phyloP scores from a whole-genome alignment of 345 rosid species.

The Bruguiera gymnorhiza region DNA sequence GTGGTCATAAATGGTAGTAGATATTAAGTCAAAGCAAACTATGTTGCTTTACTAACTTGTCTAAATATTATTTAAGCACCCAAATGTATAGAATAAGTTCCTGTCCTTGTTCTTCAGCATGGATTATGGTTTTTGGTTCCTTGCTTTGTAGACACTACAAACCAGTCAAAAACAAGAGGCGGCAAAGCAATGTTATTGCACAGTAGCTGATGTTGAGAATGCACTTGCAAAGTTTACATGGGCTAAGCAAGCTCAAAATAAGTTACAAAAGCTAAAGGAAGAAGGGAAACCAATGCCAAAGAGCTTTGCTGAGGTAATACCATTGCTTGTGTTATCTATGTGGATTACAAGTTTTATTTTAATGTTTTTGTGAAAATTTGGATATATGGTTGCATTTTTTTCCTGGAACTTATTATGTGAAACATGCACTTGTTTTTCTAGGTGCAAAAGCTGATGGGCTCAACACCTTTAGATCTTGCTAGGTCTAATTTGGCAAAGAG shows the following conservation, averaged over 20 bases:
- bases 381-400: neutral
- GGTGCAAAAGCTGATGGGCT: slow-evolving; percentile 90
- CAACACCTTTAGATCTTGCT: slow-evolving; percentile 79
- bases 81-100: neutral
- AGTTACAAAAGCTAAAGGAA: slow-evolving; percentile 57
- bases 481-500: slow-evolving; percentile 85
- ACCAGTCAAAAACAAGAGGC: slow-evolving; percentile 75
- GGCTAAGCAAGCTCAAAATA: slow-evolving; percentile 81
- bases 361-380: neutral
- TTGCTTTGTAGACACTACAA: slow-evolving; percentile 76
- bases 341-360: neutral
- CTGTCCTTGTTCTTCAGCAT: neutral
- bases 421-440: slow-evolving; percentile 23
- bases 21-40: neutral
- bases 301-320: slow-evolving; percentile 75
- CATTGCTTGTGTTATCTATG: slow-evolving; percentile 4
- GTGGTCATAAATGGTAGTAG: neutral
- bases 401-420: neutral
- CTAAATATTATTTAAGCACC: too few species aligned
- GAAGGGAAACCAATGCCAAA: slow-evolving; percentile 89
- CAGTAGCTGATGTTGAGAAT: slow-evolving; percentile 75
- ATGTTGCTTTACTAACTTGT: too few species aligned
- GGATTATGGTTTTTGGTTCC: slow-evolving; percentile 48
- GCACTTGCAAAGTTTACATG: slow-evolving; percentile 75
- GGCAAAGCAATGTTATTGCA: slow-evolving; percentile 73